Base-by-base conservation (phyloP, 1,139 yeast genomes). In the Pneumocystis murina region DNA sequence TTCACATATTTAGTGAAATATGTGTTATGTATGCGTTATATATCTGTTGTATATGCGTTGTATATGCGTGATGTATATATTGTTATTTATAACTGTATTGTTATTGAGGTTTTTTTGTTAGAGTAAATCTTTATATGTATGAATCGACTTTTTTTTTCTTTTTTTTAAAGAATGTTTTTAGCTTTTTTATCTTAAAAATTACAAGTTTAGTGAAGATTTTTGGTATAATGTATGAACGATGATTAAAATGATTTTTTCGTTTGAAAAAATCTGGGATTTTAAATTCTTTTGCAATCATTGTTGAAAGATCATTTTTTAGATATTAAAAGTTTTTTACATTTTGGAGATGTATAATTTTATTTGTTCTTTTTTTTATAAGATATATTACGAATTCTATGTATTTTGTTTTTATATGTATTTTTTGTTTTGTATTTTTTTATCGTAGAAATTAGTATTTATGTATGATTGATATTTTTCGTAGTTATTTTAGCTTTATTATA, bases 401-500 rank as follows among this genome's bases (percentile, higher is more conserved):
- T 3, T 75, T 91, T 60, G 84, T 62, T 81, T 1, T 76, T 92
- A 68, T 96, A 92, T 74, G 82, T 85, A 1, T 85, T 86, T 71
- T 92, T 92, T 72, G 85, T 90, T n/a, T 78, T 90, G 70, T 97
- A 92, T 72, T 97, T 0, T 77, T 88, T 68, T 90, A 62, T 61
- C 61, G 62, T 30, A 65, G 62, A 55, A 63, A 64, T 16, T 64
- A 65, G 17, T 80, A 86, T 24, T 78, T 92, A 66, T 83, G 92
- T 6, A 92, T 92, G 97, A 91, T 92, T 80, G 98, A 92, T 72
- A 83, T 90, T 63, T 87, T 95, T n/a, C 24, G 88, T 96, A 30
- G 92, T 75, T 98, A 98, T 0, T 89, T 92, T 74, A 98, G 98
- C 0, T 90, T 85, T 75, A 4, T 28, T 28, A 28, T 92, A 92